These are phyloP conservation scores for Trametes coccinea DNA, from an alignment of 768 basidiomycete species.

Conservation along the genomic window DNA sequence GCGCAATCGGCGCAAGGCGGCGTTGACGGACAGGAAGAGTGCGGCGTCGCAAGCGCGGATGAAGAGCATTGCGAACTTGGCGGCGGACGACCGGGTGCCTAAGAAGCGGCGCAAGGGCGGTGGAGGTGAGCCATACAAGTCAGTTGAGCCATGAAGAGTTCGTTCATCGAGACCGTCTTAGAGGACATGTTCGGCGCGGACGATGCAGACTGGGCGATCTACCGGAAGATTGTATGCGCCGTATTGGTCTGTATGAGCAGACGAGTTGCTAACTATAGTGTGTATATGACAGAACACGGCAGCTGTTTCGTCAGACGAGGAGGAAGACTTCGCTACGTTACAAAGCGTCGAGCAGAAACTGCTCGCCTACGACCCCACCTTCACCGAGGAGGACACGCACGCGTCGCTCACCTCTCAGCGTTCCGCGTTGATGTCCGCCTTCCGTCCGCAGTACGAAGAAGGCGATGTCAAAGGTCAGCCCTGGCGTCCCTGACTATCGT, in stretches of 20 bases:
- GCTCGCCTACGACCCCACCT: constrained; percentile 80
- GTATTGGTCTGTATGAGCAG: background rate
- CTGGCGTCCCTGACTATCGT: background rate
- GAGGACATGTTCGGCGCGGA: constrained; percentile 94
- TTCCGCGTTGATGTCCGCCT: constrained; percentile 84
- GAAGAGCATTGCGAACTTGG: constrained; percentile 93
- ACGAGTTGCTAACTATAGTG: background rate
- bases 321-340: constrained; percentile 75
- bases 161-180: constrained; percentile 26
- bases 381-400: constrained; percentile 80
- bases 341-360: constrained; percentile 77
- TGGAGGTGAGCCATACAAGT: constrained; percentile 52
- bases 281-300: constrained; percentile 57
- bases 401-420: constrained; percentile 73
- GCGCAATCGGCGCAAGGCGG: constrained; percentile 73
- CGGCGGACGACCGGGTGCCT: constrained; percentile 78
- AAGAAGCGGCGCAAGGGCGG: constrained; percentile 86
- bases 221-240: constrained; percentile 85
- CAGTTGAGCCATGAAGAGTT: no score
- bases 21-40: constrained; percentile 88
- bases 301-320: constrained; percentile 82
- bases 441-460: constrained; percentile 78
- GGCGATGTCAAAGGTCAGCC: constrained; percentile 61
- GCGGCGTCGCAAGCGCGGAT: constrained; percentile 93
- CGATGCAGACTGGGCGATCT: constrained; percentile 97